Percentiles rank a stretch among this genome's conserved stretches.
Evolutionary conservation across 257 asterid species (phyloP).

Genomic region (Petunia secreta): DNA sequence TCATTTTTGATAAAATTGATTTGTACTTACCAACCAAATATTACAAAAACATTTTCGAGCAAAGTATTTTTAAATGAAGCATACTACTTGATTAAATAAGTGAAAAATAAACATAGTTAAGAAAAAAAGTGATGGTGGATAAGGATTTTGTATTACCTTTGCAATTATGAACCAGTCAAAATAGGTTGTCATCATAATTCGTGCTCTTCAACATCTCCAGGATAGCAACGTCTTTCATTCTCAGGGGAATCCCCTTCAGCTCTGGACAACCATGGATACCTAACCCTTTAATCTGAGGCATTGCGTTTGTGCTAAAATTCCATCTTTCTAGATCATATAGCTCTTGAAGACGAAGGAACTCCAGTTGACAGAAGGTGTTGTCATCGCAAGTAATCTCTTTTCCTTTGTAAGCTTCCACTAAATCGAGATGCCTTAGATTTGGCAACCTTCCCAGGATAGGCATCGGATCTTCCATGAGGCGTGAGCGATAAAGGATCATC

Average conservation of each 20-base stretch:
- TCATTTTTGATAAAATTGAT: too few species aligned
- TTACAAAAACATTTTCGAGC: too few species aligned
- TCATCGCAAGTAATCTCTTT: background rate
- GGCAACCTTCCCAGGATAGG: background rate
- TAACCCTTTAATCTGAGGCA: background rate
- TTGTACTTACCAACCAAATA: too few species aligned
- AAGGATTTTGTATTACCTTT: too few species aligned
- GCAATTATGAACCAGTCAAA: too few species aligned
- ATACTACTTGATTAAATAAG: too few species aligned
- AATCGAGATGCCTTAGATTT: background rate
- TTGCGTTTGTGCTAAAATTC: background rate
- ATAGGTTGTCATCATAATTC: too few species aligned
- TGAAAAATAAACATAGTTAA: too few species aligned
- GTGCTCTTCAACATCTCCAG: background rate
- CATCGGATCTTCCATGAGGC: background rate
- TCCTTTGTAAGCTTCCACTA: background rate
- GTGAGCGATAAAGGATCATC: background rate
- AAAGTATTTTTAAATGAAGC: too few species aligned
- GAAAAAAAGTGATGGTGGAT: too few species aligned
- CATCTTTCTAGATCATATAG: background rate
- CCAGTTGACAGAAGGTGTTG: background rate
- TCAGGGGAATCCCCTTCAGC: background rate
- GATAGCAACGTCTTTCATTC: background rate
- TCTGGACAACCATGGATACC: background rate
- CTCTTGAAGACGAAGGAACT: background rate